Evolutionary conservation across 169 alveolate genomes (phyloP).

Genomic region (Cyclospora cayetanensis): DNA sequence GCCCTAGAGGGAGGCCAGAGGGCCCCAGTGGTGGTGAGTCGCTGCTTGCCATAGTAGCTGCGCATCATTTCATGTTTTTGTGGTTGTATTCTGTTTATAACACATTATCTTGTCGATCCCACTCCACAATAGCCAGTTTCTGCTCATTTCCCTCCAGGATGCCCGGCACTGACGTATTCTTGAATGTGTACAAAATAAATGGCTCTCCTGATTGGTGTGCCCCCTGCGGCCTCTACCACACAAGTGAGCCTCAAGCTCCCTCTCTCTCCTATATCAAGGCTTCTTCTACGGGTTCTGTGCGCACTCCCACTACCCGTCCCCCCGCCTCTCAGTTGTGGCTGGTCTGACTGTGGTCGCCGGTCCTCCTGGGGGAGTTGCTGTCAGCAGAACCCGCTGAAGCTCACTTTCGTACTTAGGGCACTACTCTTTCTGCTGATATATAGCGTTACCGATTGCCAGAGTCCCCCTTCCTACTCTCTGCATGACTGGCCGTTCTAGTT

Average conservation of each 20-base stretch:
- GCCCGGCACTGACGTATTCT: not conserved
- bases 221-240: slow-evolving; percentile 36
- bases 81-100: not conserved
- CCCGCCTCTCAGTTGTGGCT: not conserved
- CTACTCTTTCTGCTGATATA: not conserved
- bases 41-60: too few relatives aligned
- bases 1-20: too few relatives aligned
- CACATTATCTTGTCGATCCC: too few relatives aligned
- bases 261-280: too few relatives aligned
- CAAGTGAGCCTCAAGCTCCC: not conserved
- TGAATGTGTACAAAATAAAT: not conserved
- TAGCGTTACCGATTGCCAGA: too few relatives aligned
- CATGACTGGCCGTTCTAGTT: too few relatives aligned
- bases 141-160: too few relatives aligned
- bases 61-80: not conserved
- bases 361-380: not conserved
- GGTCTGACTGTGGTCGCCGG: not conserved
- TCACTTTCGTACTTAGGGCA: not conserved
- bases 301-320: too few relatives aligned
- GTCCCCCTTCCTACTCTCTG: too few relatives aligned
- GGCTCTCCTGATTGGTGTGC: slow-evolving; percentile 8
- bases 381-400: not conserved
- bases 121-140: too few relatives aligned
- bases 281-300: too few relatives aligned
- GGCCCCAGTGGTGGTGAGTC: too few relatives aligned